Percentiles rank a stretch among this genome's conserved stretches.
These are phyloP conservation scores for Chimonanthus praecox DNA, from an alignment of 164 flowering plant species.

Conservation along the genomic window DNA sequence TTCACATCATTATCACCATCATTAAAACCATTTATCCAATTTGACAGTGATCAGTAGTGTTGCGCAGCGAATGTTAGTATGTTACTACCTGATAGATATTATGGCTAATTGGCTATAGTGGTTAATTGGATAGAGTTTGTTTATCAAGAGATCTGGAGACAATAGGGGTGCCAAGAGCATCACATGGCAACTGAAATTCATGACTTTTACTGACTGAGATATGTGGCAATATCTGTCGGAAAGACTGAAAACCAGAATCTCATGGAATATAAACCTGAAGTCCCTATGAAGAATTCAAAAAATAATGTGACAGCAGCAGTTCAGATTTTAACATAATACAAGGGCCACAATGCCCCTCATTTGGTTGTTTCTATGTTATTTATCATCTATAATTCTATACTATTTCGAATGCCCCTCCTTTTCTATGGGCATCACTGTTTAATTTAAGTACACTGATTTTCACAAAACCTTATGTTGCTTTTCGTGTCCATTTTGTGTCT, in stretches of 20 bases:
- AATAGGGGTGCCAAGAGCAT: not conserved
- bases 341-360: not conserved
- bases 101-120: too few relatives aligned
- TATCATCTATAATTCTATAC: too few relatives aligned
- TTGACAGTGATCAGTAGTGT: too few relatives aligned
- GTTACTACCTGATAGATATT: too few relatives aligned
- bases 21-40: too few relatives aligned
- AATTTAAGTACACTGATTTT: not conserved
- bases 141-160: not conserved
- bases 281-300: not conserved
- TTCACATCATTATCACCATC: too few relatives aligned
- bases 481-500: not conserved
- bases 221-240: not conserved
- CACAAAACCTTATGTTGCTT: not conserved
- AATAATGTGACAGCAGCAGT: not conserved
- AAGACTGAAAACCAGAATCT: not conserved
- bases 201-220: not conserved
- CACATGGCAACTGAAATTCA: not conserved
- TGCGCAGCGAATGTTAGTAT: too few relatives aligned
- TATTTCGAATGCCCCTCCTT: too few relatives aligned
- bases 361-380: too few relatives aligned
- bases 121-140: not conserved
- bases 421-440: not conserved
- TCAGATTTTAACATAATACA: not conserved
- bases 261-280: not conserved